phyloP scores from a whole-genome alignment of 129 eudicot genomes.

The Daucus carota region DNA sequence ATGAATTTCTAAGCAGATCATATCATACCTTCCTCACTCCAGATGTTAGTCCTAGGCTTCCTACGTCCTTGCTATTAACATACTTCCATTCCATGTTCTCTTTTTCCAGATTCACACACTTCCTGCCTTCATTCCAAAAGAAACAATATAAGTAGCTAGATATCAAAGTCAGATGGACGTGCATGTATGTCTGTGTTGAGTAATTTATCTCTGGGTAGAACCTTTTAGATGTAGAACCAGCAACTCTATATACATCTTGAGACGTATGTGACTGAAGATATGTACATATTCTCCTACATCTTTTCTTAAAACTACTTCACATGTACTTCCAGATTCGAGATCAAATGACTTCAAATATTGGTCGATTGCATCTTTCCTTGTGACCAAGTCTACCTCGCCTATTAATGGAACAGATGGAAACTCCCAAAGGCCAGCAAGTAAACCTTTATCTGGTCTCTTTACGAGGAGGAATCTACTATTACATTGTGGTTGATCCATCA shows the following conservation, averaged over 20 bases:
- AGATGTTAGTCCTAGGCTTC: slow-evolving; percentile 12
- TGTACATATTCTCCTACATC: slow-evolving; percentile 85
- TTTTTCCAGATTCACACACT: slow-evolving; percentile 25
- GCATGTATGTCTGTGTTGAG: neutral
- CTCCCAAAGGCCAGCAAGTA: slow-evolving; percentile 99
- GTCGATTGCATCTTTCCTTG: slow-evolving; percentile 63
- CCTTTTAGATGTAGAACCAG: slow-evolving; percentile 33
- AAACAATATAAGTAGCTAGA: neutral
- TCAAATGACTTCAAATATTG: slow-evolving; percentile 55
- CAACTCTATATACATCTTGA: slow-evolving; percentile 79
- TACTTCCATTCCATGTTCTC: slow-evolving; percentile 33
- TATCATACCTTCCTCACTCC: slow-evolving; percentile 8
- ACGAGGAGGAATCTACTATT: slow-evolving; percentile 57
- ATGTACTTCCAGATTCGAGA: slow-evolving; percentile 32
- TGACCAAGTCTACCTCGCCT: slow-evolving; percentile 41
- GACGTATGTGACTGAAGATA: slow-evolving; percentile 81
- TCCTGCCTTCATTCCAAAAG: slow-evolving; percentile 27
- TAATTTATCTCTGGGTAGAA: neutral
- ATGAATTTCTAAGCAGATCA: neutral
- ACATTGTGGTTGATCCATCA: slow-evolving; percentile 19
- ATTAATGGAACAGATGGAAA: slow-evolving; percentile 72
- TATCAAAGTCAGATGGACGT: neutral
- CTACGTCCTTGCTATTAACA: slow-evolving; percentile 4
- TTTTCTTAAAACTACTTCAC: slow-evolving; percentile 47
- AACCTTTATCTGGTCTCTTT: slow-evolving; percentile 83